Percentiles rank a stretch among this genome's conserved stretches.
Evolutionary conservation across 768 basidiomycete genomes (phyloP).

Genomic region (Lentinula sp.): DNA sequence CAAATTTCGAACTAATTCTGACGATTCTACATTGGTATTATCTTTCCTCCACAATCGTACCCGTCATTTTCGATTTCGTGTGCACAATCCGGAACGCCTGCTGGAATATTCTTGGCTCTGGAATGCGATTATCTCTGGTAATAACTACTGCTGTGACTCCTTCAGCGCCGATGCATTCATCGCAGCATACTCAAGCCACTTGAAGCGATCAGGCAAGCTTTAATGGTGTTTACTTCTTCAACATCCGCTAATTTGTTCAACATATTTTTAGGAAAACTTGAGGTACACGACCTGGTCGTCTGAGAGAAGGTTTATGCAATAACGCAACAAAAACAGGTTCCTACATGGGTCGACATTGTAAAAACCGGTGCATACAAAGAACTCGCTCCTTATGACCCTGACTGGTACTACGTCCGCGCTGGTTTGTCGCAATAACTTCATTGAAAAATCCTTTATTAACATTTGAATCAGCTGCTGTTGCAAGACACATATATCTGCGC

Average conservation of each 20-base stretch:
- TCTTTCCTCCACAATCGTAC: no score
- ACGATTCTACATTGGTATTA: background rate
- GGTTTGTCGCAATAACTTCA: constrained; percentile 46
- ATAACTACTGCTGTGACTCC: constrained; percentile 15
- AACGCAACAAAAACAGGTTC: constrained; percentile 48
- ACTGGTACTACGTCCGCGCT: constrained; percentile 99
- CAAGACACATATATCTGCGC: constrained; percentile 99
- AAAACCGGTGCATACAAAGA: constrained; percentile 98
- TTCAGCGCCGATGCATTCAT: constrained; percentile 91
- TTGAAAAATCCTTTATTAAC: background rate
- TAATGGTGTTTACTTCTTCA: constrained; percentile 18
- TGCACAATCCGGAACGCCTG: background rate
- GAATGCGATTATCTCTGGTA: background rate
- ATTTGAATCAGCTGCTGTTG: constrained; percentile 72
- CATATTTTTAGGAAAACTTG: background rate
- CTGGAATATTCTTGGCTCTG: background rate
- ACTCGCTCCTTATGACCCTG: constrained; percentile 97
- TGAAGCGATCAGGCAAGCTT: constrained; percentile 98
- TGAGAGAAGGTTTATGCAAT: background rate
- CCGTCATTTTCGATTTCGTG: background rate
- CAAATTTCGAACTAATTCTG: background rate
- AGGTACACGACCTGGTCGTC: background rate
- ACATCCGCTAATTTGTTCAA: background rate
- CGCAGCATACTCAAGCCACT: constrained; percentile 87
- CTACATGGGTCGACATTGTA: constrained; percentile 96